Base-by-base conservation (phyloP, 768 basidiomycete genomes). In the Leccinum obscurum region DNA sequence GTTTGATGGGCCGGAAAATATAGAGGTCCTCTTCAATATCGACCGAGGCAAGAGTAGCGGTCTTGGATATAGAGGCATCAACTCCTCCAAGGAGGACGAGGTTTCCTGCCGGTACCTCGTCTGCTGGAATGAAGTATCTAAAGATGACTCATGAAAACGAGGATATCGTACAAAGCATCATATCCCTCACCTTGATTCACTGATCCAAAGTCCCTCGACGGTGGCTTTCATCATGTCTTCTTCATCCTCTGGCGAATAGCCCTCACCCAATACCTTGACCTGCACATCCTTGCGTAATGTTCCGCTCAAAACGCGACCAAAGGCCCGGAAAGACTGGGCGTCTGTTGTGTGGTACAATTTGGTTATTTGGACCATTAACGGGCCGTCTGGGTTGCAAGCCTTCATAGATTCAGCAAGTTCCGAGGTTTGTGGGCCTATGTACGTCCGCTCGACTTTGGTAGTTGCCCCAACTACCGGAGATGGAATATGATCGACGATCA, bases 241-340 rank as follows among this genome's bases (percentile, higher is more conserved):
- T 77, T 98, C 96, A 65, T 99, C 97, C 68, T 98, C 96, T n/a
- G 93, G 92, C 14, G 95, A 96, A 74, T 95, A 99, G 0, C 94
- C 94, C 72, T 98, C 97, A 58, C 97, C 97, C 7, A 99, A 80
- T n/a, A 98, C 95, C 77, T 97, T 98, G 63, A 99, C 81, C 35
- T 87, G 80, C 81, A 85, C 82, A 13, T 94, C 94, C 66, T 89
- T 90, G 67, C 82, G 80, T 24, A 98, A 75, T 0, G 95, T 97
- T 20, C 97, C 97, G 66, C 93, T 94, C 73, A 98, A 80, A 17
- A 99, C 87, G 62, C 97, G 86, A 39, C 96, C 97, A 69, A 95
- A 98, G 7, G 97, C 93, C 56, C 97, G 82, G 83, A 99, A 99
- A 35, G 92, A 93, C 68, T 93, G 93, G 7, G 97, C 97, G 68